A percentile compares a stretch with the other conserved stretches of the same genome.
These are phyloP conservation scores for Annulohypoxylon bovei DNA, from an alignment of 495 filamentous ascomycete species.

Conservation along the genomic window DNA sequence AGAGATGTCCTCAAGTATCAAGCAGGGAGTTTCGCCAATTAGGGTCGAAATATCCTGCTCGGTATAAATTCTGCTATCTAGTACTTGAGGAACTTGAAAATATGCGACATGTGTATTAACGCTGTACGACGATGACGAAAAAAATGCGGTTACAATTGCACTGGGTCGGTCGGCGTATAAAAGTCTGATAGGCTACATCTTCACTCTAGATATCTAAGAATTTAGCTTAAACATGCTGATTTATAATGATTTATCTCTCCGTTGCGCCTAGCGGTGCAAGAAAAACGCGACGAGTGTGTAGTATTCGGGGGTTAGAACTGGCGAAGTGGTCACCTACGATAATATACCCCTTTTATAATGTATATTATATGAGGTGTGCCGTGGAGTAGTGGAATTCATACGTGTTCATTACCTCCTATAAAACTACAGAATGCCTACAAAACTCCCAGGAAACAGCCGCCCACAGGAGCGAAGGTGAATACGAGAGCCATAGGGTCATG, in stretches of 20 bases:
- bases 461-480: not conserved
- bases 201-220: conserved; percentile 24
- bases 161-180: conserved; percentile 17
- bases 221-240: not conserved
- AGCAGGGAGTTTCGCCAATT: not conserved
- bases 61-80: not conserved
- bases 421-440: not conserved
- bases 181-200: conserved; percentile 26
- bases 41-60: not conserved
- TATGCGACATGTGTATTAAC: conserved; percentile 3
- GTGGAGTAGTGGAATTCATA: not conserved
- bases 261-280: not conserved
- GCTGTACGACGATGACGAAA: conserved; percentile 18
- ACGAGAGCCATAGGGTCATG: not conserved
- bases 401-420: conserved; percentile 3
- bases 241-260: not conserved
- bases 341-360: no score
- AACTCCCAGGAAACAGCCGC: not conserved
- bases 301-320: no score
- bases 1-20: not conserved
- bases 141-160: conserved; percentile 6
- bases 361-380: no score
- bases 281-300: no score
- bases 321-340: no score
- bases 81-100: not conserved